Percentiles rank a stretch among this genome's conserved stretches.
Conservation (phyloP, 176 grass and related monocot genomes). For the Oryza brachyantha region DNA sequence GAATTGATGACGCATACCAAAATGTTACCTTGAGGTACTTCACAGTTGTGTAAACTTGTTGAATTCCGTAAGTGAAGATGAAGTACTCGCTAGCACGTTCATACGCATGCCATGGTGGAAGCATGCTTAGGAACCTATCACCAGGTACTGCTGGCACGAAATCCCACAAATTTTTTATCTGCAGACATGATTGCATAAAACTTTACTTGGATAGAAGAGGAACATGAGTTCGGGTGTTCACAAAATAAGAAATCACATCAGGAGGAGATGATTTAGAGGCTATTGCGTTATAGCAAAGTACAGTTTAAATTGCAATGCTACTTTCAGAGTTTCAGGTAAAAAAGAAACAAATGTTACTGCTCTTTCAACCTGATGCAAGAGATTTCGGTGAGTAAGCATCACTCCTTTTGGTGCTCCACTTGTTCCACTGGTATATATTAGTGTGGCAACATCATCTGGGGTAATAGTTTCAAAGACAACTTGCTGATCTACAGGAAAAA, state of each 20-base stretch:
- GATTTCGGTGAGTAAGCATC: slow-evolving; percentile 90
- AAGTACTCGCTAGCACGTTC: slow-evolving; percentile 89
- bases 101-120: slow-evolving; percentile 97
- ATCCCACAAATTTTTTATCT: slow-evolving; percentile 95
- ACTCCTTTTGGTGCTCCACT: slow-evolving; percentile 89
- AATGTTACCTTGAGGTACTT: slow-evolving; percentile 71
- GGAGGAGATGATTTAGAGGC: slow-evolving; percentile 7
- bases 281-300: neutral
- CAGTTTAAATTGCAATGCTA: slow-evolving; percentile 8
- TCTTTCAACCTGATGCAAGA: slow-evolving; percentile 83
- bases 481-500: slow-evolving; percentile 35
- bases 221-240: neutral
- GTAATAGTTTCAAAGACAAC: slow-evolving; percentile 57
- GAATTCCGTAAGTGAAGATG: slow-evolving; percentile 71
- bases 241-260: slow-evolving; percentile 24
- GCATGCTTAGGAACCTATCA: slow-evolving; percentile 95
- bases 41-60: slow-evolving; percentile 97
- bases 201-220: neutral
- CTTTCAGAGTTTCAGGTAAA: neutral
- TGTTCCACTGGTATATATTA: slow-evolving; percentile 99
- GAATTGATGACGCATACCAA: neutral
- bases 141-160: slow-evolving; percentile 67
- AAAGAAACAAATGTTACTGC: neutral
- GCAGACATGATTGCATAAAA: slow-evolving; percentile 27
- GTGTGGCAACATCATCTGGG: slow-evolving; percentile 80